phyloP scores from a whole-genome alignment of 2,329 filamentous ascomycete genomes.

The Zymoseptoria ardabiliae region DNA sequence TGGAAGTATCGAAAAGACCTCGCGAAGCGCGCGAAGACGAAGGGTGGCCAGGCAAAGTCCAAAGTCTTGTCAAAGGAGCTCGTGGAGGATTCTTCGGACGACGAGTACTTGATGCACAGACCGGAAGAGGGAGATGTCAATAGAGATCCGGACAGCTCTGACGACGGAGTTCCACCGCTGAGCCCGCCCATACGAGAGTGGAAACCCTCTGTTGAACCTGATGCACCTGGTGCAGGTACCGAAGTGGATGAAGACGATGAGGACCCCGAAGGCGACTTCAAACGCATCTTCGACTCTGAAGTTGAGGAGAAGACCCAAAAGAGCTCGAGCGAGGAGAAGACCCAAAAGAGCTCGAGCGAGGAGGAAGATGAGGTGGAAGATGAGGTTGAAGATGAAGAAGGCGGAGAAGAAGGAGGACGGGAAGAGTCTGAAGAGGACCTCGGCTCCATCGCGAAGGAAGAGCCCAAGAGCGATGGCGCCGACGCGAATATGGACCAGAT shows the following conservation, averaged over 20 bases:
- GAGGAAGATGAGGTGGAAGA: neutral
- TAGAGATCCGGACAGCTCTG: neutral
- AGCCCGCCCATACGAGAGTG: neutral
- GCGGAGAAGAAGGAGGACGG: no score
- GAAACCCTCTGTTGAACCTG: neutral
- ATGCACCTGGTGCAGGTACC: neutral
- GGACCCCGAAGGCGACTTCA: neutral
- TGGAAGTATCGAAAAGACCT: neutral
- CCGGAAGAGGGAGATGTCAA: neutral
- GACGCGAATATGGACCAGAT: neutral
- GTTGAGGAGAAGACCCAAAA: neutral
- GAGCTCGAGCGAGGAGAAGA: neutral
- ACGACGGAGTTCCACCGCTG: neutral
- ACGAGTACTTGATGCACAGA: neutral
- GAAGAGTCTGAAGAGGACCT: neutral
- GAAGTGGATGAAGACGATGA: neutral
- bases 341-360: neutral
- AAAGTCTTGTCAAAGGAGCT: neutral
- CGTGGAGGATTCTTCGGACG: neutral
- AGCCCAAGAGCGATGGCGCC: neutral
- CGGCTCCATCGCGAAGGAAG: neutral
- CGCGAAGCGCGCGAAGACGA: neutral
- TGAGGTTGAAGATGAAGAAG: no score
- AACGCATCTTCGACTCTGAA: neutral
- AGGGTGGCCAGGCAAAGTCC: neutral